Evolutionary conservation across 2,329 filamentous ascomycete species (phyloP).

Genomic region (Aureobasidium lini): DNA sequence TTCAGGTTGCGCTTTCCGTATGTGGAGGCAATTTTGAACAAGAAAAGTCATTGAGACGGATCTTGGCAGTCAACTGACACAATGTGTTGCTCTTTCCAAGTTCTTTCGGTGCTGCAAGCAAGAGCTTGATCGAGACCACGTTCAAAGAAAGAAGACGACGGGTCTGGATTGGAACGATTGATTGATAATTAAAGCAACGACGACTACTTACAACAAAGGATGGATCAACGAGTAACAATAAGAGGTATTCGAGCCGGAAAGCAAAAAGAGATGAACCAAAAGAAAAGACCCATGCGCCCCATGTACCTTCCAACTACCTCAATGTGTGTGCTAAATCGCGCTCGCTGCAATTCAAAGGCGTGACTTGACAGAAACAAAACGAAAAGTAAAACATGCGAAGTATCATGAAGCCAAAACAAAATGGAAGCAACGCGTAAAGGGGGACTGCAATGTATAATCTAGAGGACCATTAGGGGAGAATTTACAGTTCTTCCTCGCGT

Average conservation of each 20-base stretch:
- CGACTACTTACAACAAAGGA: neutral
- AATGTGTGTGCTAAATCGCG: neutral
- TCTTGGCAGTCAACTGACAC: no score
- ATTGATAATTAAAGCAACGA: neutral
- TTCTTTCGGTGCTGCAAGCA: no score
- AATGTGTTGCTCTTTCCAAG: no score
- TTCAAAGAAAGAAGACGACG: neutral
- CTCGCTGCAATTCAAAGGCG: neutral
- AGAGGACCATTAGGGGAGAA: no score
- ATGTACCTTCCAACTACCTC: neutral
- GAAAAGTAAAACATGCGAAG: neutral
- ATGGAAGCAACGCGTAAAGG: neutral
- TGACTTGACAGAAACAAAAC: neutral
- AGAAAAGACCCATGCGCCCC: neutral
- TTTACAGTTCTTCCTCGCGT: slow-evolving; percentile 5
- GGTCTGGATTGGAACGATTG: neutral
- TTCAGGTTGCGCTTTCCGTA: no score
- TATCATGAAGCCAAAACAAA: neutral
- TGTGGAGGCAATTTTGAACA: no score
- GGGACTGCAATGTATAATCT: neutral
- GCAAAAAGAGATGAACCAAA: neutral
- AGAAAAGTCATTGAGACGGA: no score
- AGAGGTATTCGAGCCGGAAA: neutral
- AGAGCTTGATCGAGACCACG: no score
- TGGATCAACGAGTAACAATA: neutral